These are phyloP conservation scores for Tremellales sp. DNA, from an alignment of 1,284 basidiomycete genomes.

Conservation along the genomic window DNA sequence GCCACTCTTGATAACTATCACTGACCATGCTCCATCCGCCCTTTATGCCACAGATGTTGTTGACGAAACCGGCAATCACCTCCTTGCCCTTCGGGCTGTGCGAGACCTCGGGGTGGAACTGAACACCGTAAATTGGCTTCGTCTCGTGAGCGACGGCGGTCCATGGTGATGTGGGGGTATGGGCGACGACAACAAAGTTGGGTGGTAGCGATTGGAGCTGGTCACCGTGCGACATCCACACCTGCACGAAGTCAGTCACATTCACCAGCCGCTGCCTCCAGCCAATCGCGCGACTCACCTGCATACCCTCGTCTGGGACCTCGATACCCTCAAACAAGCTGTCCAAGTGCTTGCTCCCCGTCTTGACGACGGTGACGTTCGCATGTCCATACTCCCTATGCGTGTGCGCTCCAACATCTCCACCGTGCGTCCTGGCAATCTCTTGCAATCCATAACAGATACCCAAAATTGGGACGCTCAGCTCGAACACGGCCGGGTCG, in stretches of 20 bases:
- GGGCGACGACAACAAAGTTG: constrained; percentile 82
- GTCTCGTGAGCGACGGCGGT: constrained; percentile 89
- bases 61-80: constrained; percentile 83
- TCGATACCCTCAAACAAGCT: constrained; percentile 81
- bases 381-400: constrained; percentile 96
- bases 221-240: constrained; percentile 99
- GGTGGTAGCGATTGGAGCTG: constrained; percentile 79
- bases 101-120: constrained; percentile 99
- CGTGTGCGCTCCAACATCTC: constrained; percentile 80
- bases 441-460: constrained; percentile 99
- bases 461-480: constrained; percentile 88
- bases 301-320: constrained; percentile 35
- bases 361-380: constrained; percentile 68
- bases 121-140: constrained; percentile 91
- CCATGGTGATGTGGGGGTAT: constrained; percentile 82
- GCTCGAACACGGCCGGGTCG: constrained; percentile 88
- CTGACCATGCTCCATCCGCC: constrained; percentile 91
- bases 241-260: constrained; percentile 53
- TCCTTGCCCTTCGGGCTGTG: constrained; percentile 88
- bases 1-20: constrained; percentile 1
- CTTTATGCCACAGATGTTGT: constrained; percentile 77
- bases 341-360: constrained; percentile 62
- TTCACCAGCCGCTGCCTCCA: neutral
- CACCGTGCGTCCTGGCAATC: constrained; percentile 85
- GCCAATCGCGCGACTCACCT: constrained; percentile 10